Evolutionary conservation across 768 basidiomycete genomes (phyloP).

Genomic region (Gyrodon lividus): DNA sequence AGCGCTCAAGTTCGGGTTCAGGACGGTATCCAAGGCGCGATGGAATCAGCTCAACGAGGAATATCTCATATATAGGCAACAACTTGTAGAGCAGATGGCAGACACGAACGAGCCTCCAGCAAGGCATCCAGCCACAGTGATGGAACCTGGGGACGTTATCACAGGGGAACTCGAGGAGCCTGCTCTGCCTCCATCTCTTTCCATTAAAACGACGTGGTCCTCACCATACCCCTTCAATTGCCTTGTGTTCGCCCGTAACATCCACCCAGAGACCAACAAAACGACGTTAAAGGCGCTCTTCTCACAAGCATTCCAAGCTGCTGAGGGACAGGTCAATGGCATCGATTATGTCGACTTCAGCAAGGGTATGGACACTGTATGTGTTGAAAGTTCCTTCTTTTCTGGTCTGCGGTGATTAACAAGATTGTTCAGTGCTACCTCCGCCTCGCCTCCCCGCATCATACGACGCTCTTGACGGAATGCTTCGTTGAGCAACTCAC

Average conservation of each 20-base stretch:
- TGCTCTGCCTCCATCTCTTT: too few relatives aligned
- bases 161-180: background rate
- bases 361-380: constrained; percentile 73
- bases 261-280: constrained; percentile 78
- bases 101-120: constrained; percentile 1
- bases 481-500: constrained; percentile 41
- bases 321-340: constrained; percentile 25
- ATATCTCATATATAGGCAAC: constrained; percentile 62
- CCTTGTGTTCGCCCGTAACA: constrained; percentile 66
- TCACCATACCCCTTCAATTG: constrained; percentile 62
- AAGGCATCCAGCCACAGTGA: background rate
- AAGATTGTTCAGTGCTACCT: constrained; percentile 58
- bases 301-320: constrained; percentile 36
- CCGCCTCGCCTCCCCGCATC: constrained; percentile 54
- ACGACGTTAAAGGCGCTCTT: constrained; percentile 70
- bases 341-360: constrained; percentile 80
- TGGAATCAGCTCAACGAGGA: constrained; percentile 70
- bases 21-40: constrained; percentile 49
- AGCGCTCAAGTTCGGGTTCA: constrained; percentile 59
- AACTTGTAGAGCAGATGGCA: constrained; percentile 49
- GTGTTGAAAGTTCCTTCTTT: constrained; percentile 14
- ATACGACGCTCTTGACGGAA: constrained; percentile 44
- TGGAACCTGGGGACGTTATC: background rate
- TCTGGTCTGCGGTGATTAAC: background rate
- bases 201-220: constrained; percentile 9